These are phyloP conservation scores for Cadophora gregata DNA, from an alignment of 2,329 filamentous ascomycete genomes.

Conservation along the genomic window DNA sequence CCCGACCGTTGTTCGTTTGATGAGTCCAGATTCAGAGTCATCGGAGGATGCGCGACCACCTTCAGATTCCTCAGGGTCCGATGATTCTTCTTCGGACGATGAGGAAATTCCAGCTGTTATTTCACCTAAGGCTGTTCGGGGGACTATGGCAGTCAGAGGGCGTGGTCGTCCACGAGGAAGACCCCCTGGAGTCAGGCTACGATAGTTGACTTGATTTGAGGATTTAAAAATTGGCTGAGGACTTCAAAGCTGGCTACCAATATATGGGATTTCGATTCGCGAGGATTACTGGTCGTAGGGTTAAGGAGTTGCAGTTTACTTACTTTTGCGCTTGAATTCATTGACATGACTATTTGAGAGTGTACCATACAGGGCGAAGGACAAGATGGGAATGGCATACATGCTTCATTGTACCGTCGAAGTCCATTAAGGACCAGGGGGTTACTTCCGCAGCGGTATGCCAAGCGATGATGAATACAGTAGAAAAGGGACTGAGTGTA, in stretches of 20 bases:
- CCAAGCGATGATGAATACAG: background rate
- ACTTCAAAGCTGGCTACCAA: background rate
- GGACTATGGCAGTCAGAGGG: slow-evolving; percentile 18
- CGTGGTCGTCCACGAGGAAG: slow-evolving; percentile 15
- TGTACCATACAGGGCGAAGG: background rate
- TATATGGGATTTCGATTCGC: background rate
- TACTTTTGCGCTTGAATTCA: background rate
- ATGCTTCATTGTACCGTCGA: background rate
- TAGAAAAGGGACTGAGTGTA: background rate
- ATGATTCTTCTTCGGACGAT: slow-evolving; percentile 32
- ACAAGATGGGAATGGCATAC: background rate
- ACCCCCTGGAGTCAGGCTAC: background rate
- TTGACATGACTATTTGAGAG: background rate
- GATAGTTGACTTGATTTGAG: background rate
- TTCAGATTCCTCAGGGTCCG: slow-evolving; percentile 15
- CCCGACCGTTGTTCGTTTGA: slow-evolving; percentile 40
- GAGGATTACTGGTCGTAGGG: background rate
- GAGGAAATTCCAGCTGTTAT: slow-evolving; percentile 26
- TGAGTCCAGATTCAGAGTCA: slow-evolving; percentile 31
- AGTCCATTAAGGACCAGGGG: background rate
- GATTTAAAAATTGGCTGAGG: background rate
- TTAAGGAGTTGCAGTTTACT: background rate
- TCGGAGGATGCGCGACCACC: slow-evolving; percentile 23
- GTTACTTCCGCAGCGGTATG: background rate
- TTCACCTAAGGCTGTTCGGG: slow-evolving; percentile 14